These are phyloP conservation scores for Hypoxylon sp. DNA, from an alignment of 2,329 filamentous ascomycete genomes.

Conservation along the genomic window DNA sequence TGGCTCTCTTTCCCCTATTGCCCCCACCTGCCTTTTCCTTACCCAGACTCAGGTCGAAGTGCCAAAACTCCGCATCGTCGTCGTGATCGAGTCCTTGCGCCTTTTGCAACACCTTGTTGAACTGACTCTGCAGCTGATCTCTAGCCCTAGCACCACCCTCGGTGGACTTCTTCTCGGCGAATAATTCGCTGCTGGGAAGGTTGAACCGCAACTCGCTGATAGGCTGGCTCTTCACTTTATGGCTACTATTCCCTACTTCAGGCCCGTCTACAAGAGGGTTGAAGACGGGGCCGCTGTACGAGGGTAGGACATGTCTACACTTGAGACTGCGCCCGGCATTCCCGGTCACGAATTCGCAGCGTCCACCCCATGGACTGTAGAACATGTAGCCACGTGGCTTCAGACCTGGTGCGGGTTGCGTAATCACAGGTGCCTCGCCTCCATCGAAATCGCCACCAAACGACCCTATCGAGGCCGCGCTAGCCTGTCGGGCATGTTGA, in stretches of 20 bases:
- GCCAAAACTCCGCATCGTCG: slow-evolving; percentile 57
- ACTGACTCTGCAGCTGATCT: slow-evolving; percentile 56
- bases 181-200: slow-evolving; percentile 72
- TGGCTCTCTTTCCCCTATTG: slow-evolving; percentile 85
- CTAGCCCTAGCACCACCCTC: slow-evolving; percentile 53
- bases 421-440: slow-evolving; percentile 52
- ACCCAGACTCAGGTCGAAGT: slow-evolving; percentile 80
- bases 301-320: slow-evolving; percentile 78
- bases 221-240: slow-evolving; percentile 50
- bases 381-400: slow-evolving; percentile 80
- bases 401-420: slow-evolving; percentile 60
- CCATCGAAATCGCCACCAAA: slow-evolving; percentile 50
- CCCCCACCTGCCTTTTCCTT: slow-evolving; percentile 89
- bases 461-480: slow-evolving; percentile 54
- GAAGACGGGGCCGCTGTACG: slow-evolving; percentile 53
- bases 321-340: slow-evolving; percentile 79
- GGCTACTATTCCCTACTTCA: slow-evolving; percentile 51
- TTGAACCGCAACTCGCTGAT: slow-evolving; percentile 94
- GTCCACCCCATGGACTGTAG: slow-evolving; percentile 85
- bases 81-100: slow-evolving; percentile 54
- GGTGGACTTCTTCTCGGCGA: slow-evolving; percentile 54
- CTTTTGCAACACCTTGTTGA: slow-evolving; percentile 47
- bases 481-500: slow-evolving; percentile 51
- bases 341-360: slow-evolving; percentile 86
- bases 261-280: slow-evolving; percentile 60